These are phyloP conservation scores for Mortierella sp. DNA, from an alignment of 371 early-diverging fungal species.

Conservation along the genomic window DNA sequence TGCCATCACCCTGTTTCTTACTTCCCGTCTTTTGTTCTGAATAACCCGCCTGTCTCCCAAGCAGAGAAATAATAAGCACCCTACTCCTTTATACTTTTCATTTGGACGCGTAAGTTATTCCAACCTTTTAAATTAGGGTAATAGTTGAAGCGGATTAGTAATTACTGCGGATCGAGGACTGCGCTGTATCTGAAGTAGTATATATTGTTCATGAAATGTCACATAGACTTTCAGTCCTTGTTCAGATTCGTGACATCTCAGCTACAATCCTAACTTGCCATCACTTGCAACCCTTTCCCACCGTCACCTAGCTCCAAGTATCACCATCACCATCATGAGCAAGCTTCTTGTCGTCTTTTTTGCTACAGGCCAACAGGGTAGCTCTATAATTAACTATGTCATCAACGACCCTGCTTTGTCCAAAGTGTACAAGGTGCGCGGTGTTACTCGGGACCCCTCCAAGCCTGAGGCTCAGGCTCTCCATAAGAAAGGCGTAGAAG, in stretches of 20 bases:
- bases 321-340: conserved; percentile 17
- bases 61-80: no score
- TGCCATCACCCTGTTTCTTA: no score
- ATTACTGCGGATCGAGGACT: neutral
- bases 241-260: no score
- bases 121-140: neutral
- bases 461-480: conserved; percentile 23
- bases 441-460: conserved; percentile 16
- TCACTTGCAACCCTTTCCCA: neutral
- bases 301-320: no score
- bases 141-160: neutral
- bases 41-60: no score
- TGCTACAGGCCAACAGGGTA: conserved; percentile 24
- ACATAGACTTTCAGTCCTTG: no score
- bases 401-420: conserved; percentile 17
- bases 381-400: conserved; percentile 13
- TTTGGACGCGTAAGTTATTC: no score
- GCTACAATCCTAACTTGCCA: neutral
- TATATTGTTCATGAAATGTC: no score
- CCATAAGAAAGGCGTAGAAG: conserved; percentile 15
- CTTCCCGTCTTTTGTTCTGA: no score
- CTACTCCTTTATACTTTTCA: no score
- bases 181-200: neutral
- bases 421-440: conserved; percentile 18
- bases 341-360: conserved; percentile 29